Conservation (phyloP, 2,329 filamentous ascomycete genomes). For the Fusarium nanum region DNA sequence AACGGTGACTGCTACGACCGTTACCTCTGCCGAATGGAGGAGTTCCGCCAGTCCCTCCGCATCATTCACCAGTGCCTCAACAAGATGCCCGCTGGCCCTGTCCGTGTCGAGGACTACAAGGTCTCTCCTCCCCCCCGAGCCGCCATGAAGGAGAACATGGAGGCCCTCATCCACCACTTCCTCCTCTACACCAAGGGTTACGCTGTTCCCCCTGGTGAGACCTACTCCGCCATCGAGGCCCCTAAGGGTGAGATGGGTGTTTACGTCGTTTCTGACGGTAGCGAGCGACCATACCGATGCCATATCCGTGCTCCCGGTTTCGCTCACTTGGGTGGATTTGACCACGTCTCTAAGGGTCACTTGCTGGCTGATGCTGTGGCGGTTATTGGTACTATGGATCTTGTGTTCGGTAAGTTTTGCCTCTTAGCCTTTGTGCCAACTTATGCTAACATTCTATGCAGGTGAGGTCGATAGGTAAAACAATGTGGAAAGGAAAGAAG, state of each 20-base stretch:
- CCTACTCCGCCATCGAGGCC: conserved; percentile 98
- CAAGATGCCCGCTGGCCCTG: conserved; percentile 95
- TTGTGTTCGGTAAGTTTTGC: conserved; percentile 79
- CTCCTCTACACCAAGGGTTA: conserved; percentile 99
- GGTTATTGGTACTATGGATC: conserved; percentile 90
- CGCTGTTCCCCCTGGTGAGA: conserved; percentile 95
- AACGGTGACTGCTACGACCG: conserved; percentile 99
- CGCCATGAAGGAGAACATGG: conserved; percentile 99
- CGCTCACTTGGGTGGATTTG: conserved; percentile 92
- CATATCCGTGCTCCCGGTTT: conserved; percentile 98
- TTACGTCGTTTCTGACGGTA: conserved; percentile 94
- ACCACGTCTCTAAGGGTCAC: conserved; percentile 92
- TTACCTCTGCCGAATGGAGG: conserved; percentile 99
- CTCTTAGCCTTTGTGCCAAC: background rate
- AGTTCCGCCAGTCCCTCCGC: conserved; percentile 97
- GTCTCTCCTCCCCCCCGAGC: conserved; percentile 92
- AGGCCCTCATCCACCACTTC: conserved; percentile 99
- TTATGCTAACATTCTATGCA: conserved; percentile 56
- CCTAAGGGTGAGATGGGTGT: conserved; percentile 99
- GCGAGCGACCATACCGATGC: conserved; percentile 95
- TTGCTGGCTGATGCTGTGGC: conserved; percentile 96
- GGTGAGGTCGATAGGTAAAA: conserved; percentile 71
- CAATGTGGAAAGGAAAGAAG: conserved; percentile 45
- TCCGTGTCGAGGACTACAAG: conserved; percentile 99
- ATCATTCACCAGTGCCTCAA: conserved; percentile 99